Evolutionary conservation across 2,329 filamentous ascomycete genomes (phyloP).

Genomic region (Ophiostoma australiae): DNA sequence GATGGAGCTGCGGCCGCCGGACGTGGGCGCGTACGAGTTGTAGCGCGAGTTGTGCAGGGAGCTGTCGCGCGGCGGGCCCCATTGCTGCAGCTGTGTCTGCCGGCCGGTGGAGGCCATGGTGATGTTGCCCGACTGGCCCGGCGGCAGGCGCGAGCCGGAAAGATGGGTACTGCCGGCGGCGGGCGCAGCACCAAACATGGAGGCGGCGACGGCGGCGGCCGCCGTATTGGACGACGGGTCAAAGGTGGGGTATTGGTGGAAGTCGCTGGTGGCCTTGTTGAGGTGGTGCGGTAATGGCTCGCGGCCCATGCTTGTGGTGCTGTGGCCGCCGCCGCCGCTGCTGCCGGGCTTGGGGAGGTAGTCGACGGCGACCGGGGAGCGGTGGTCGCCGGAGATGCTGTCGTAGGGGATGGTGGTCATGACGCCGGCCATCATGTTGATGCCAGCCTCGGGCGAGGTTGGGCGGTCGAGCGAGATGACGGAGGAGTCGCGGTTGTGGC

Average conservation of each 20-base stretch:
- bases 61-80: slow-evolving; percentile 58
- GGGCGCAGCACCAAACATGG: slow-evolving; percentile 34
- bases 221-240: slow-evolving; percentile 44
- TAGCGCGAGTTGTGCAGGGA: slow-evolving; percentile 54
- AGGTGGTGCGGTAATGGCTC: slow-evolving; percentile 79
- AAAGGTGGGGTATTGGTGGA: slow-evolving; percentile 80
- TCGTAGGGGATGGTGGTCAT: slow-evolving; percentile 89
- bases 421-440: slow-evolving; percentile 73
- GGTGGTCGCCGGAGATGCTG: slow-evolving; percentile 57
- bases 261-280: slow-evolving; percentile 72
- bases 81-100: slow-evolving; percentile 71
- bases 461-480: slow-evolving; percentile 66
- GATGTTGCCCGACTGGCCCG: slow-evolving; percentile 53
- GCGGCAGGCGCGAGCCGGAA: slow-evolving; percentile 58
- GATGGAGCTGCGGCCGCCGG: slow-evolving; percentile 52
- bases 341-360: slow-evolving; percentile 55
- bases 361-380: slow-evolving; percentile 67
- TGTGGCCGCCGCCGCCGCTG: slow-evolving; percentile 32
- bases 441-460: slow-evolving; percentile 57
- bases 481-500: slow-evolving; percentile 70
- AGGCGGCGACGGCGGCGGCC: slow-evolving; percentile 32
- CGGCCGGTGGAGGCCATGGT: slow-evolving; percentile 69
- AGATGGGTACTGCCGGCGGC: slow-evolving; percentile 47
- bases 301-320: slow-evolving; percentile 58
- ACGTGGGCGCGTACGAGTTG: slow-evolving; percentile 57